Percentiles rank a stretch among this genome's conserved stretches.
These are phyloP conservation scores for Didymella pinodella DNA, from an alignment of 2,329 filamentous ascomycete species.

Conservation along the genomic window DNA sequence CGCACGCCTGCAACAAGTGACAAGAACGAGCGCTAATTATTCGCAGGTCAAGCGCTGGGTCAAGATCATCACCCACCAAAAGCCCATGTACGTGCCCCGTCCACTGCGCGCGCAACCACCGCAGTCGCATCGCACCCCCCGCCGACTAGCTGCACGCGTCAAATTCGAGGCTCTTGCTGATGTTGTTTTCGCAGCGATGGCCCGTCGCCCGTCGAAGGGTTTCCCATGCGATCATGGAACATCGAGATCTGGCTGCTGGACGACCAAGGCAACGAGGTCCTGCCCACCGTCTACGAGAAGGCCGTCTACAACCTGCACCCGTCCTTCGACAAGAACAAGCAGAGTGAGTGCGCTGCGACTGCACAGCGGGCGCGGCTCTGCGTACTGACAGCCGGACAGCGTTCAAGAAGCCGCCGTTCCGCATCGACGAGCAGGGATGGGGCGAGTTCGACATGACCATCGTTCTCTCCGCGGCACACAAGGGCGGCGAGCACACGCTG, in stretches of 20 bases:
- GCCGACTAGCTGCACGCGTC: slow-evolving; percentile 19
- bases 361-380: neutral
- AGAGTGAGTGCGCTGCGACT: slow-evolving; percentile 65
- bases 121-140: slow-evolving; percentile 17
- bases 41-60: slow-evolving; percentile 80
- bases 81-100: slow-evolving; percentile 74
- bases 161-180: slow-evolving; percentile 24
- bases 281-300: slow-evolving; percentile 88
- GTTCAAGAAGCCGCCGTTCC: slow-evolving; percentile 85
- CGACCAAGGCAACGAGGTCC: slow-evolving; percentile 82
- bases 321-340: slow-evolving; percentile 84
- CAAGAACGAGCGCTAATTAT: slow-evolving; percentile 20
- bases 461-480: slow-evolving; percentile 81
- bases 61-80: slow-evolving; percentile 92
- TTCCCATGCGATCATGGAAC: slow-evolving; percentile 92
- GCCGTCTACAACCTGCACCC: slow-evolving; percentile 93
- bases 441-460: slow-evolving; percentile 97
- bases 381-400: slow-evolving; percentile 40
- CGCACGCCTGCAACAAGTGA: slow-evolving; percentile 27
- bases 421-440: slow-evolving; percentile 94
- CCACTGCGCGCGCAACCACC: slow-evolving; percentile 22
- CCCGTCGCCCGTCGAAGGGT: slow-evolving; percentile 81
- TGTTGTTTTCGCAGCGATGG: slow-evolving; percentile 66
- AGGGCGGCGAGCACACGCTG: slow-evolving; percentile 80
- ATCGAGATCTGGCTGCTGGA: slow-evolving; percentile 86